A percentile compares a stretch with the other conserved stretches of the same genome.
phyloP scores from a whole-genome alignment of 495 filamentous ascomycete genomes.

The Aspergillus incahuasiensis region DNA sequence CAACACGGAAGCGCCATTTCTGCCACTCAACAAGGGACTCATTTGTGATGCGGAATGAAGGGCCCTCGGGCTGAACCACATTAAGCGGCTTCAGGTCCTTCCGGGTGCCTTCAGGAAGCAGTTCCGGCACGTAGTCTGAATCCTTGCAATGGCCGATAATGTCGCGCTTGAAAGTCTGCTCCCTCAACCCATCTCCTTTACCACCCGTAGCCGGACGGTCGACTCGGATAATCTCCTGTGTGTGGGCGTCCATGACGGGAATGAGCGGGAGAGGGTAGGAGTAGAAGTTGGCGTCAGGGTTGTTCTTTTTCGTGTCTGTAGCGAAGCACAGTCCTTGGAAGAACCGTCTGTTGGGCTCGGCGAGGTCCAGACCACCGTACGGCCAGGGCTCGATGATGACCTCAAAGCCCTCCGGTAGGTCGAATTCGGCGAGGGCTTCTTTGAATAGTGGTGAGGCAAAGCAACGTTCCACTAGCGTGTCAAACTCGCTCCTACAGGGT shows the following conservation, averaged over 20 bases:
- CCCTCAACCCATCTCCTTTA: slow-evolving; percentile 34
- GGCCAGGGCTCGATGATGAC: slow-evolving; percentile 69
- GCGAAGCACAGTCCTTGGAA: slow-evolving; percentile 52
- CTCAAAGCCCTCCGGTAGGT: slow-evolving; percentile 57
- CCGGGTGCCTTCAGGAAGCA: slow-evolving; percentile 52
- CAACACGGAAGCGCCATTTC: slow-evolving; percentile 66
- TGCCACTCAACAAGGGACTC: slow-evolving; percentile 59
- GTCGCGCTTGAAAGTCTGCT: slow-evolving; percentile 46
- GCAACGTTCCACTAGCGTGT: slow-evolving; percentile 57
- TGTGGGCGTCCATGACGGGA: slow-evolving; percentile 68
- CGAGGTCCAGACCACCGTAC: slow-evolving; percentile 57
- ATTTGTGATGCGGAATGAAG: slow-evolving; percentile 58
- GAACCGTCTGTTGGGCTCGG: slow-evolving; percentile 51
- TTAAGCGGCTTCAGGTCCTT: slow-evolving; percentile 74
- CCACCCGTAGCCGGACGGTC: slow-evolving; percentile 48
- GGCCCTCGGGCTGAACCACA: slow-evolving; percentile 74
- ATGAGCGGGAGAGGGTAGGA: slow-evolving; percentile 74
- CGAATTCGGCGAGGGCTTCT: slow-evolving; percentile 54
- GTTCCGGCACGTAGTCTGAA: slow-evolving; percentile 66
- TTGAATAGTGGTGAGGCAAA: slow-evolving; percentile 57
- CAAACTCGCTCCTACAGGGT: slow-evolving; percentile 52
- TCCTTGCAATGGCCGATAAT: slow-evolving; percentile 43
- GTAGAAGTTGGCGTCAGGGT: slow-evolving; percentile 64
- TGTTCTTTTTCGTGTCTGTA: slow-evolving; percentile 33
- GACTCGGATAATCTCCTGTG: slow-evolving; percentile 57